A percentile compares a stretch with the other conserved stretches of the same genome.
These are phyloP conservation scores for Taphrina flavorubra DNA, from an alignment of 1,139 yeast genomes.

Conservation along the genomic window DNA sequence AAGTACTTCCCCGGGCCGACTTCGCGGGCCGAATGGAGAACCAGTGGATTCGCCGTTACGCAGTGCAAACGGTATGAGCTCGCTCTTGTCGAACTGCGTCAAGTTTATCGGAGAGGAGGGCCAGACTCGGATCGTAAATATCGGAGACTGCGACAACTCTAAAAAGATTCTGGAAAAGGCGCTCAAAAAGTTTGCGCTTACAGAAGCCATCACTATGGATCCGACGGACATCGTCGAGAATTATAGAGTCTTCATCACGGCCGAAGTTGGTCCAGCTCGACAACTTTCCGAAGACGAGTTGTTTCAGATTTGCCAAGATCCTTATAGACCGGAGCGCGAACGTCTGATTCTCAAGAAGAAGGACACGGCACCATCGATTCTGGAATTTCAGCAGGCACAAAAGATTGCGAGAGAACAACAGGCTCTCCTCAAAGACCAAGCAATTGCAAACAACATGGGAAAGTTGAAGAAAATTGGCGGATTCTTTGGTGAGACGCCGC, in stretches of 20 bases:
- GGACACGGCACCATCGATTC: constrained; percentile 67
- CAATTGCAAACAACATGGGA: constrained; percentile 42
- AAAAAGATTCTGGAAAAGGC: constrained; percentile 76
- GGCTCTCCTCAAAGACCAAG: constrained; percentile 34
- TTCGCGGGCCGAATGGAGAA: constrained; percentile 6
- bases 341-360: constrained; percentile 73
- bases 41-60: constrained; percentile 32
- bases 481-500: constrained; percentile 43
- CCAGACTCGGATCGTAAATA: constrained; percentile 70
- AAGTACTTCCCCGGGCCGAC: constrained; percentile 5
- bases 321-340: constrained; percentile 71
- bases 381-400: constrained; percentile 71
- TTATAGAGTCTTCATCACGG: constrained; percentile 40
- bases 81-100: constrained; percentile 55
- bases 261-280: constrained; percentile 57
- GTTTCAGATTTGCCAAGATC: constrained; percentile 79
- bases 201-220: constrained; percentile 48
- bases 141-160: constrained; percentile 81
- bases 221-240: constrained; percentile 22
- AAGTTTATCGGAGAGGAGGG: constrained; percentile 70
- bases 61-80: constrained; percentile 28
- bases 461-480: constrained; percentile 40
- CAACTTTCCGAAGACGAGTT: constrained; percentile 77
- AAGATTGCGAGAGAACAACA: constrained; percentile 49
- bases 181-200: constrained; percentile 57